A percentile compares a stretch with the other conserved stretches of the same genome.
These are phyloP conservation scores for Vigna angularis DNA, from an alignment of 306 rosid genomes.

Conservation along the genomic window DNA sequence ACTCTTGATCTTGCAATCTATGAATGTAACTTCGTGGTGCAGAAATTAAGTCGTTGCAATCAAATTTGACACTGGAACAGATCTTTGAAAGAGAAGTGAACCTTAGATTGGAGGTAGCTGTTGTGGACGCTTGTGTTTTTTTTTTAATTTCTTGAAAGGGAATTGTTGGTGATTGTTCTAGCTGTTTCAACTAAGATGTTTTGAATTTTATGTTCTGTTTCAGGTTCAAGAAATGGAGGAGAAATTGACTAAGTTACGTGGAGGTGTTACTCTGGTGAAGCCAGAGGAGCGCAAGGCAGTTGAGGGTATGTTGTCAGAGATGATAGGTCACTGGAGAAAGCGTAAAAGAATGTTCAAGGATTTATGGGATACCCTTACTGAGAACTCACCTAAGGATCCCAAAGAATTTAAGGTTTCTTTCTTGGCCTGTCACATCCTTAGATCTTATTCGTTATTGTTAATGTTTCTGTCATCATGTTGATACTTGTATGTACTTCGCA, in stretches of 20 bases:
- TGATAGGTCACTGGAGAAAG: conserved; percentile 82
- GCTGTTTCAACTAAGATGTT: conserved; percentile 27
- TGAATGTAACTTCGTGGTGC: conserved; percentile 47
- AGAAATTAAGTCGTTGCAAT: conserved; percentile 79
- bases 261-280: conserved; percentile 86
- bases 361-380: conserved; percentile 90
- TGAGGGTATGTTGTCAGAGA: conserved; percentile 58
- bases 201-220: conserved; percentile 40
- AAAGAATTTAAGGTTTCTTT: conserved; percentile 78
- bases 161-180: conserved; percentile 12
- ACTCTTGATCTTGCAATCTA: conserved; percentile 29
- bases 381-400: conserved; percentile 84
- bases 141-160: conserved; percentile 17
- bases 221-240: conserved; percentile 82
- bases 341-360: conserved; percentile 94
- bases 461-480: conserved; percentile 30
- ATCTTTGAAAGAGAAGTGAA: conserved; percentile 67
- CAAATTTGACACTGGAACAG: conserved; percentile 86
- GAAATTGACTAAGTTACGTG: conserved; percentile 69
- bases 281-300: conserved; percentile 86
- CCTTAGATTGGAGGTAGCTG: conserved; percentile 75
- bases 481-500: conserved; percentile 43
- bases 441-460: not conserved
- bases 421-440: conserved; percentile 22
- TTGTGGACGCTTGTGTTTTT: conserved; percentile 31